Base-by-base conservation (phyloP, 1,284 basidiomycete genomes). In the Malassezia restricta region DNA sequence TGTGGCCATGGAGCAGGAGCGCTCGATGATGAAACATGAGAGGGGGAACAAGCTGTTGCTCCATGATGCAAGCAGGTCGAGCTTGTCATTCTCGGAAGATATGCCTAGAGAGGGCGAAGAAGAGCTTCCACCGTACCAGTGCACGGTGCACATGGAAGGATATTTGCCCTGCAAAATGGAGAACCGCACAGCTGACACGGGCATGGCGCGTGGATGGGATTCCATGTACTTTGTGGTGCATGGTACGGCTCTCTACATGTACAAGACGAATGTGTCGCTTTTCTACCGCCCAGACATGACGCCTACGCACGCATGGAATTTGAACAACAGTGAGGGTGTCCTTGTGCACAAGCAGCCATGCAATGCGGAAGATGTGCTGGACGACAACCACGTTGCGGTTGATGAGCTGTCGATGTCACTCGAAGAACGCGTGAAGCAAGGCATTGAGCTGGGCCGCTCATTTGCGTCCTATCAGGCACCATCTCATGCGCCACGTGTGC, bases 111-210 rank as follows among this genome's bases (percentile, higher is more conserved):
- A 54, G 8, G 51, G 51, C 46, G 40, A 31, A 37, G 92, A 98
- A 75, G 75, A 74, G 39, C 78, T 99, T 3, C 92, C 94, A 0
- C 40, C 65, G 1, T 99, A 99, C 75, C 80, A 78, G 61, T 96
- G 94, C 75, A 75, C 76, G n/a, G 82, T 96, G 12, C 84, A 88
- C 71, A 82, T 98, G 61, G 80, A 83, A 45, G 87, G 85, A 2
- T 80, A 84, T 56, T 80, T 99, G 76, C 85, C 86, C 5, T 82
- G 87, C 47, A 99, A 99, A 79, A 82, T 92, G 83, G 92, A 99
- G 77, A 77, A 75, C 1, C 76, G 80, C 12, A 87, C 90, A 0
- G 87, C 88, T 8, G 78, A 88, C 3, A 87, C 92, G 71, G 83
- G 90, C 14, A 82, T 79, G 68, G 89, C 95, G 68, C 79, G 94